Evolutionary conservation across 805 yeast species (phyloP).

Genomic region (Kuraishia capsulata): DNA sequence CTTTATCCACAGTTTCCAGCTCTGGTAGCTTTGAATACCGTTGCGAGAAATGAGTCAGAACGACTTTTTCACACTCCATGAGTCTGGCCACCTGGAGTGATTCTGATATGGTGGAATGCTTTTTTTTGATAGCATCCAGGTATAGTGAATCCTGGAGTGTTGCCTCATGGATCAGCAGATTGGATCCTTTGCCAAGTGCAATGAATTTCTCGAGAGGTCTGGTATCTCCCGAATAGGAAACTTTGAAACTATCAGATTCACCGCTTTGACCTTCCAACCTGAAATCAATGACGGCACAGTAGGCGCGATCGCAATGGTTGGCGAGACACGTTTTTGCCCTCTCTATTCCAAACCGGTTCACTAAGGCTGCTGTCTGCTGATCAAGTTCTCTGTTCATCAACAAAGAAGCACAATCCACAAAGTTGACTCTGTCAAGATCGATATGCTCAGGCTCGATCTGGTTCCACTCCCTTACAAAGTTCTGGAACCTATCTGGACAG

Average conservation of each 20-base stretch:
- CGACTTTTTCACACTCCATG: constrained; percentile 64
- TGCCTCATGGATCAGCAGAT: constrained; percentile 85
- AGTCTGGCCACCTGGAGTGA: constrained; percentile 61
- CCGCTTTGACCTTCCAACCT: constrained; percentile 12
- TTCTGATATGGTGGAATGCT: constrained; percentile 84
- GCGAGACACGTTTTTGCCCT: constrained; percentile 54
- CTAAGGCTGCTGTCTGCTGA: neutral
- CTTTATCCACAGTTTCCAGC: constrained; percentile 13
- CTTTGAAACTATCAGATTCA: constrained; percentile 38
- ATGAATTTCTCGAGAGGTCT: constrained; percentile 64
- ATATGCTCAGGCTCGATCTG: constrained; percentile 28
- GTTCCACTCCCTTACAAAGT: constrained; percentile 63
- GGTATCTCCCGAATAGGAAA: constrained; percentile 93
- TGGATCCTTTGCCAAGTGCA: constrained; percentile 55
- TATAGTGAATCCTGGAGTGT: constrained; percentile 74
- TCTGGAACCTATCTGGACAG: constrained; percentile 66
- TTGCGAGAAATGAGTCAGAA: constrained; percentile 90
- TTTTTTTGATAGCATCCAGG: constrained; percentile 72
- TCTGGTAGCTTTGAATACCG: constrained; percentile 56
- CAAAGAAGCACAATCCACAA: neutral
- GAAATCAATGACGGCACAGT: constrained; percentile 51
- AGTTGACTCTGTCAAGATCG: constrained; percentile 28
- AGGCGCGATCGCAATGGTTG: constrained; percentile 77
- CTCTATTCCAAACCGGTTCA: neutral
- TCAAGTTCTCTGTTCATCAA: neutral